phyloP scores from a whole-genome alignment of 768 basidiomycete species.

The Royoungia palumana region DNA sequence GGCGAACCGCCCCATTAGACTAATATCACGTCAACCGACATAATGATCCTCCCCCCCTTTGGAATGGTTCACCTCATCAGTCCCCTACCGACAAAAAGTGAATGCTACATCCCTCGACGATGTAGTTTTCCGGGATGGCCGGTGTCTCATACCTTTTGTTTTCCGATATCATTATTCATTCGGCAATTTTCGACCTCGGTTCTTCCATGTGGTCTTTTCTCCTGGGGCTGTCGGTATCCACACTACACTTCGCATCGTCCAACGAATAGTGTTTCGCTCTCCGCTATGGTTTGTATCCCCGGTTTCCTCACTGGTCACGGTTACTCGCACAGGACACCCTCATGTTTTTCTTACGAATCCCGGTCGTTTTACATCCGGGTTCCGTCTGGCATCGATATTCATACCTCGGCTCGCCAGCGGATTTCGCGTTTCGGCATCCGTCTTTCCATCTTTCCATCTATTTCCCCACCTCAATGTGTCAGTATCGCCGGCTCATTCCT shows the following conservation, averaged over 20 bases:
- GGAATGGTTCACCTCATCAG: slow-evolving; percentile 27
- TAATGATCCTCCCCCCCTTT: slow-evolving; percentile 22
- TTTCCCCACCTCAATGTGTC: slow-evolving; percentile 39
- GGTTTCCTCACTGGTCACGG: slow-evolving; percentile 35
- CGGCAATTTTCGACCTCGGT: slow-evolving; percentile 37
- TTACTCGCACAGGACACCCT: slow-evolving; percentile 38
- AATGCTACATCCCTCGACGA: slow-evolving; percentile 7
- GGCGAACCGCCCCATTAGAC: slow-evolving; percentile 35
- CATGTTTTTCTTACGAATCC: slow-evolving; percentile 10
- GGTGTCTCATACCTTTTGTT: slow-evolving; percentile 21
- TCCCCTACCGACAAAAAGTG: slow-evolving; percentile 1
- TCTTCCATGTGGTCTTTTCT: slow-evolving; percentile 26
- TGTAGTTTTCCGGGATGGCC: slow-evolving; percentile 19
- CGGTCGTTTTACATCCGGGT: slow-evolving; percentile 30
- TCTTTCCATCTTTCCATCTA: slow-evolving; percentile 24
- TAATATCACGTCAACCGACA: slow-evolving; percentile 35
- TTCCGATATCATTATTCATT: slow-evolving; percentile 41
- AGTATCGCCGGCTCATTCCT: slow-evolving; percentile 38
- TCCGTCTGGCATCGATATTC: slow-evolving; percentile 40
- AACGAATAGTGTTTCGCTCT: slow-evolving; percentile 30
- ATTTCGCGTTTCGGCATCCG: slow-evolving; percentile 19
- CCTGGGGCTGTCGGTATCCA: slow-evolving; percentile 32
- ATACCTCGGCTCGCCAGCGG: slow-evolving; percentile 42
- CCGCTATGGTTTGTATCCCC: slow-evolving; percentile 27
- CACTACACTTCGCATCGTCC: slow-evolving; percentile 21